Evolutionary conservation across 2,329 filamentous ascomycete genomes (phyloP), one percentile per base, ranked within the genome.

Genomic region (Albifimbria verrucaria): DNA sequence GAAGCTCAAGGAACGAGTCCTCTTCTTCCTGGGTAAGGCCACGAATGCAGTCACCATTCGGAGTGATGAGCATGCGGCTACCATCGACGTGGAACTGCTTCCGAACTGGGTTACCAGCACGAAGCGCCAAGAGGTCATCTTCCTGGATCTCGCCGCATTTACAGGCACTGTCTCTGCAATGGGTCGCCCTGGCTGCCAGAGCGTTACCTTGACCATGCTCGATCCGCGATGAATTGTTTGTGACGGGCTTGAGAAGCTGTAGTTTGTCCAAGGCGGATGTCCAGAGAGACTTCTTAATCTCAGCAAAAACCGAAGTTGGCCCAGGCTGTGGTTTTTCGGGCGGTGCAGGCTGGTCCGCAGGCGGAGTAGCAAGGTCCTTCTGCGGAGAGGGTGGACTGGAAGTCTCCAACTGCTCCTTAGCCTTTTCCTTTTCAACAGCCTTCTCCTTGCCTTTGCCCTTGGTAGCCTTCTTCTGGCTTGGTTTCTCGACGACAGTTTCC

Each of bases 31-130:
- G 72, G 1, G 79, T 85, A 51, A 94, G 71, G 53, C 88, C 87
- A 58, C 87, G 85, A n/a, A 93, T 77, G 65, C 88, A 89, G 57
- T 90, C 86, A 11, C 89, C 89, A 56, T 88, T 85, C 0, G 89
- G 87, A 0, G 89, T 92, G 50, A 92, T 82, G 59, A 92, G 79
- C 57, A 89, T 84, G 23, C 87, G 80, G 66, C 81, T 79, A 52
- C 83, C 85, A 56, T 88, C 85, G 2, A 84, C 74, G 48, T 71
- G 70, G 48, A 72, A 71, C 39, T 85, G 70, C 66, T 87, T 87
- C 55, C 78, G 80, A 9, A 88, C 81, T 11, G 82, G 73, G 55
- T 78, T 76, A 47, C 83, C 84, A 2, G 77, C 73, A n/a, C 78
- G 72, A 7, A 87, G 73, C 3, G 74, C 67, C 15, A 75, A 72